Evolutionary conservation across 2,329 filamentous ascomycete genomes (phyloP).

Genomic region (Aspergillus ibericus): DNA sequence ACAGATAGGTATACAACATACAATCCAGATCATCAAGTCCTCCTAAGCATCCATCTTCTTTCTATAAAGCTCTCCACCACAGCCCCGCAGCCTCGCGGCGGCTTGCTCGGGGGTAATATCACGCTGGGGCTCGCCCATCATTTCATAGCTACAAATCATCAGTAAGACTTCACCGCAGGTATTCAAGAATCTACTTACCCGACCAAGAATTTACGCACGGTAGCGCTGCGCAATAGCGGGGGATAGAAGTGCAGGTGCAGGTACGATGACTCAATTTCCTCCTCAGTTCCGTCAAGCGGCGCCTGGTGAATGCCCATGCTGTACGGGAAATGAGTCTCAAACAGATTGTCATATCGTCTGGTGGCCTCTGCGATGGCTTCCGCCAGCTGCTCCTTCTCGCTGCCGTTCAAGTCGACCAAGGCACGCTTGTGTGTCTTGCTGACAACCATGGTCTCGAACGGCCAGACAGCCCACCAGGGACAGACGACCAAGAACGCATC

Average conservation of each 20-base stretch:
- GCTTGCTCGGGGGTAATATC: conserved; percentile 98
- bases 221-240: conserved; percentile 85
- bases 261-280: conserved; percentile 84
- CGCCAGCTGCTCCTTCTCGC: conserved; percentile 73
- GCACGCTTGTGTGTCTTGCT: conserved; percentile 80
- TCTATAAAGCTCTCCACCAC: conserved; percentile 81
- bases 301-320: conserved; percentile 97
- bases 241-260: conserved; percentile 98
- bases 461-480: conserved; percentile 98
- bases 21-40: background rate
- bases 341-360: conserved; percentile 91
- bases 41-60: conserved; percentile 51
- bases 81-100: conserved; percentile 70
- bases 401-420: conserved; percentile 73
- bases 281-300: conserved; percentile 74
- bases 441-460: conserved; percentile 90
- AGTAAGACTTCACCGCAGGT: conserved; percentile 7
- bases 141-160: conserved; percentile 64
- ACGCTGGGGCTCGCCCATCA: conserved; percentile 95
- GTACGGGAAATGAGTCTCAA: conserved; percentile 95
- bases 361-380: conserved; percentile 86
- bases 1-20: background rate
- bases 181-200: conserved; percentile 52
- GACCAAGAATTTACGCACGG: conserved; percentile 92
- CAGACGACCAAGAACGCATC: conserved; percentile 80